Conservation (phyloP, 441 rosid species). For the Pelargonium australe region DNA sequence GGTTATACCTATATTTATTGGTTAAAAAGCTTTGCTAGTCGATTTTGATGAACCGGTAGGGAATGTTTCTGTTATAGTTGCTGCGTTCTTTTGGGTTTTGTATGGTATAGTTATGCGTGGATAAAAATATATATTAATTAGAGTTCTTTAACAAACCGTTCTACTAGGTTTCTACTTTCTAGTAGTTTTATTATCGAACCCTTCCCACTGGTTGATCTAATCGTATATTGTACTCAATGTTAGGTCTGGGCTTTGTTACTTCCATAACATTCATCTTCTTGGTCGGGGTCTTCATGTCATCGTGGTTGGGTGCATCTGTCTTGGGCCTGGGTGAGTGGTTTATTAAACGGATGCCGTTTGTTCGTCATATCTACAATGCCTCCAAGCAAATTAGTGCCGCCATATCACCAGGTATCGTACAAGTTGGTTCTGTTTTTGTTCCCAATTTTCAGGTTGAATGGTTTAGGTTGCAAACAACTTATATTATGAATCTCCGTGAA, state of each 20-base stretch:
- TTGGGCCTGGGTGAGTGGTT: constrained; percentile 65
- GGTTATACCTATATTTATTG: neutral
- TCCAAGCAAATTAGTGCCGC: constrained; percentile 71
- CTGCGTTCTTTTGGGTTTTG: neutral
- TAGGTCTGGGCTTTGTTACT: constrained; percentile 62
- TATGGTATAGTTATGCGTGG: neutral
- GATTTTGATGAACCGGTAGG: no score
- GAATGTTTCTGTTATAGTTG: neutral
- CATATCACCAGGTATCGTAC: constrained; percentile 49
- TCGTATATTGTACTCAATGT: neutral
- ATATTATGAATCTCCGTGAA: neutral
- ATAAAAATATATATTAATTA: neutral
- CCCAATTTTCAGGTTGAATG: neutral
- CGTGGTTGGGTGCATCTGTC: constrained; percentile 69
- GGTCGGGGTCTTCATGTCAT: constrained; percentile 59
- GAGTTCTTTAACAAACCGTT: neutral
- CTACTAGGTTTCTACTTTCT: neutral
- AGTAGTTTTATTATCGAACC: no score
- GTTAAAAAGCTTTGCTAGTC: no score
- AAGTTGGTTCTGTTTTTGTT: neutral
- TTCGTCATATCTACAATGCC: constrained; percentile 61
- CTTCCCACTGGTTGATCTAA: neutral
- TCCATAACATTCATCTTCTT: constrained; percentile 60
- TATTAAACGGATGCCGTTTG: constrained; percentile 64
- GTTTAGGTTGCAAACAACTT: neutral